Conservation (phyloP, 257 asterid species). For the Fraxinus quadrangulata region DNA sequence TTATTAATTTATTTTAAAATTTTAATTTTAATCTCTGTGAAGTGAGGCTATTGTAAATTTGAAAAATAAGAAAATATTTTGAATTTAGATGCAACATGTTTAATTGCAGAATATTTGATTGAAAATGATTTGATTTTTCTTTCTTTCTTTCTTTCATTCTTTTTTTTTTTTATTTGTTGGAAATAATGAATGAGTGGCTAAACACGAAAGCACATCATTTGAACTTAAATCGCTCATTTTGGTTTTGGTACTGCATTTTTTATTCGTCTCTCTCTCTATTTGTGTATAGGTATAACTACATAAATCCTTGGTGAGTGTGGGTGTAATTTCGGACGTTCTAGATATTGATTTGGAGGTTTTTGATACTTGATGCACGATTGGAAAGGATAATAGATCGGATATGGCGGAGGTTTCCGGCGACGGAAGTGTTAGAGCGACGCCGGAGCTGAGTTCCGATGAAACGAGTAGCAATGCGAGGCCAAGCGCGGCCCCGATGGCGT, state of each 20-base stretch:
- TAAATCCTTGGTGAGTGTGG: conserved; percentile 15
- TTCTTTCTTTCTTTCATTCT: no score
- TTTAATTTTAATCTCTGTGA: no score
- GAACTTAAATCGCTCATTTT: not conserved
- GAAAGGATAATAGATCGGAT: conserved; percentile 55
- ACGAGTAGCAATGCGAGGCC: conserved; percentile 53
- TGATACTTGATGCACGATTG: conserved; percentile 46
- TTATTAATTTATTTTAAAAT: no score
- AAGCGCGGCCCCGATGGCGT: conserved; percentile 40
- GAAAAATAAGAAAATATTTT: no score
- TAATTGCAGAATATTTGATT: no score
- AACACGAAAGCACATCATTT: not conserved
- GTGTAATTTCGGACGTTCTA: conserved; percentile 25
- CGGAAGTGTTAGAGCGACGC: conserved; percentile 49
- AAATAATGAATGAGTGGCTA: no score
- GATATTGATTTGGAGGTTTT: conserved; percentile 16
- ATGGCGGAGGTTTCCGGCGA: conserved; percentile 92
- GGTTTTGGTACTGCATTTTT: conserved; percentile 15
- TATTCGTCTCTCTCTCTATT: conserved; percentile 14
- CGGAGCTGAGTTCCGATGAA: conserved; percentile 55
- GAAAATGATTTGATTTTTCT: no score
- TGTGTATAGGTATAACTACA: conserved; percentile 11
- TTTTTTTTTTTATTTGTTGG: no score
- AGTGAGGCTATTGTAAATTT: no score
- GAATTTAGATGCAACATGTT: no score